phyloP scores from a whole-genome alignment of 139 green algal genomes.

The Klebsormidium nitens region DNA sequence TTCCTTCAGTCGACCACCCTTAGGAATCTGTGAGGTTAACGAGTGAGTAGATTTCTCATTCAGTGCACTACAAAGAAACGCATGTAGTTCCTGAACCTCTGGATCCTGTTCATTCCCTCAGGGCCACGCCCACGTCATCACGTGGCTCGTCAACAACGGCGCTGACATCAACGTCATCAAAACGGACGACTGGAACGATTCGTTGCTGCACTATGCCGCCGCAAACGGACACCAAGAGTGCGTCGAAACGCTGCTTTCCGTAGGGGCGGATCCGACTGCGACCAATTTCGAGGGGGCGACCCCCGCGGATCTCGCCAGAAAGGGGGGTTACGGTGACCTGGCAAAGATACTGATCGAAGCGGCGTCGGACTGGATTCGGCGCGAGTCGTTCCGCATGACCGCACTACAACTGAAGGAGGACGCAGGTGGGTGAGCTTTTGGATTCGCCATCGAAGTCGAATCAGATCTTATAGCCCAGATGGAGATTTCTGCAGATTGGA shows the following conservation, averaged over 20 bases:
- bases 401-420: too few species aligned
- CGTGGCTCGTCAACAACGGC: slow-evolving; percentile 17
- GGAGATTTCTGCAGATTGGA: too few species aligned
- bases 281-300: slow-evolving; percentile 13
- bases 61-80: neutral
- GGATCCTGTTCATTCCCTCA: neutral
- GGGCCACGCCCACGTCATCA: neutral
- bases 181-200: slow-evolving; percentile 20
- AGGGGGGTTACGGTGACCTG: slow-evolving; percentile 2
- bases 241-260: slow-evolving; percentile 1
- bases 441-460: too few species aligned
- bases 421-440: too few species aligned
- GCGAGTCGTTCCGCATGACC: too few species aligned
- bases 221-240: slow-evolving; percentile 19
- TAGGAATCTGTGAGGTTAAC: too few species aligned
- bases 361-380: too few species aligned
- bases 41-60: neutral
- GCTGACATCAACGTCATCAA: slow-evolving; percentile 5
- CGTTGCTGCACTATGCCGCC: slow-evolving; percentile 24
- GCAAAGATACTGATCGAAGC: too few species aligned
- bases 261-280: slow-evolving; percentile 11
- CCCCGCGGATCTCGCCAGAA: slow-evolving; percentile 5
- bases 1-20: too few species aligned
- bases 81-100: neutral
- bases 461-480: too few species aligned